Conservation (phyloP, 2,329 filamentous ascomycete genomes). For the Xylariaceae sp. region DNA sequence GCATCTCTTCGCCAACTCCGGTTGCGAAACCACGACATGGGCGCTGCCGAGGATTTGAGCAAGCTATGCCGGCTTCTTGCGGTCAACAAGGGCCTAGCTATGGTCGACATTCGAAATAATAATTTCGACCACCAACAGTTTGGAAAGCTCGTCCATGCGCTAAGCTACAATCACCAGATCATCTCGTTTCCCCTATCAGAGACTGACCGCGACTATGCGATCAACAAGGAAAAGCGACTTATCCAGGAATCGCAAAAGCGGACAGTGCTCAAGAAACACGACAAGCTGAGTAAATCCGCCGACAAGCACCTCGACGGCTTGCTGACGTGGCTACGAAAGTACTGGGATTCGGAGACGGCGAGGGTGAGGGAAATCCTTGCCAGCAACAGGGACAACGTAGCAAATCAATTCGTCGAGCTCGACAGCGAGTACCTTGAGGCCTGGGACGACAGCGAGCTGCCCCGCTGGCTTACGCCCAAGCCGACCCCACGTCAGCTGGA, state of each 20-base stretch:
- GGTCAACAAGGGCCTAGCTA: constrained; percentile 43
- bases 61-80: constrained; percentile 46
- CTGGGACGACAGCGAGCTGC: constrained; percentile 27
- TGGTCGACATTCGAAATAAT: constrained; percentile 51
- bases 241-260: constrained; percentile 20
- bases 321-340: constrained; percentile 22
- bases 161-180: constrained; percentile 28
- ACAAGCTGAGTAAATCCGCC: constrained; percentile 23
- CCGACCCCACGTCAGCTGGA: not conserved
- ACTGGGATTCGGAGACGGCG: constrained; percentile 26
- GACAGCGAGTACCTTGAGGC: constrained; percentile 26
- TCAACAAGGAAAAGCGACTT: constrained; percentile 25
- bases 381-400: constrained; percentile 22
- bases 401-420: constrained; percentile 22
- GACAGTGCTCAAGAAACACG: constrained; percentile 15
- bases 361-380: constrained; percentile 21
- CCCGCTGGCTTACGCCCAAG: constrained; percentile 21
- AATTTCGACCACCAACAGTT: constrained; percentile 41
- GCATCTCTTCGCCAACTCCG: constrained; percentile 44
- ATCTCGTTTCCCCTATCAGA: constrained; percentile 30
- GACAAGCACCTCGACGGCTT: constrained; percentile 26
- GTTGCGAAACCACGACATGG: constrained; percentile 52
- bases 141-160: constrained; percentile 26
- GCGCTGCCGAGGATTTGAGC: constrained; percentile 32
- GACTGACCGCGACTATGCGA: constrained; percentile 25